Conservation (phyloP, 495 filamentous ascomycete species). For the Podospora anserina region DNA sequence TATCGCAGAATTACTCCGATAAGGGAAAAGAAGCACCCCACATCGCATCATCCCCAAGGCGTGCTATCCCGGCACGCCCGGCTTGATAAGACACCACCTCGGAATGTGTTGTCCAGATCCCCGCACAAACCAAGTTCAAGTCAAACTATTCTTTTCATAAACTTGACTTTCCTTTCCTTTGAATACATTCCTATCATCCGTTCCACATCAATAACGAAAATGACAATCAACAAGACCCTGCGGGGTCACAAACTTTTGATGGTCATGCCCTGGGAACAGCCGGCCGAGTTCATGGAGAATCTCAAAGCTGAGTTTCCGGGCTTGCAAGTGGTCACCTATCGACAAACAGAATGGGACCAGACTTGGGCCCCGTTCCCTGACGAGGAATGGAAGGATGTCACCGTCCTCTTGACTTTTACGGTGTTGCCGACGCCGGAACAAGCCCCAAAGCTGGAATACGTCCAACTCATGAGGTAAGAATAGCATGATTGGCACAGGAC, state of each 20-base stretch:
- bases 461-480: conserved; percentile 60
- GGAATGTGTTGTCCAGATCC: not conserved
- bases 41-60: not conserved
- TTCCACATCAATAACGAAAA: not conserved
- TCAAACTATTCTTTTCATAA: no score
- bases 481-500: no score
- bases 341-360: conserved; percentile 17
- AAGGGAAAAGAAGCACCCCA: not conserved
- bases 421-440: conserved; percentile 45
- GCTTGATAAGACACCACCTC: not conserved
- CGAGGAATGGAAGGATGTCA: conserved; percentile 59
- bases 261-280: conserved; percentile 44
- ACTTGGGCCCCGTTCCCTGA: conserved; percentile 4
- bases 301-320: conserved; percentile 52
- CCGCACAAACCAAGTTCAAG: not conserved
- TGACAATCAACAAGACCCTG: conserved; percentile 37
- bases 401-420: conserved; percentile 59
- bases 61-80: not conserved
- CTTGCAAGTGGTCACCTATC: conserved; percentile 40
- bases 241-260: conserved; percentile 46
- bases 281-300: conserved; percentile 38
- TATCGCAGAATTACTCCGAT: not conserved
- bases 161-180: no score
- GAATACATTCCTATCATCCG: no score
- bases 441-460: conserved; percentile 60